Evolutionary conservation across 2,329 filamentous ascomycete species (phyloP), one percentile per base, ranked within the genome.

Genomic region (Colletotrichum eremochloae): DNA sequence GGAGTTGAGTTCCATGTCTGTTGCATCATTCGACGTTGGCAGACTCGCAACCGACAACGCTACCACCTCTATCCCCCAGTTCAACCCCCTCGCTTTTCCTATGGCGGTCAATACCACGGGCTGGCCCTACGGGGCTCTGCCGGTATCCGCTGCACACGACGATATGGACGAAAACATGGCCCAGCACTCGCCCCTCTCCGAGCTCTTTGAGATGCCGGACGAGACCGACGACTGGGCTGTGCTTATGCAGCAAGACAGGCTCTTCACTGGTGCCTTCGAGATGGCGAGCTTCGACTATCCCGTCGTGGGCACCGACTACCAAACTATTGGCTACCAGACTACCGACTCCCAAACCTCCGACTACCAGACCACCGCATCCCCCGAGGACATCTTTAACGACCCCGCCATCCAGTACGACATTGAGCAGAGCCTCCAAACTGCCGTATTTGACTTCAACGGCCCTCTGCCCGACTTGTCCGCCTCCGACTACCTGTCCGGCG

Each of bases 91-190:
- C 24, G 46, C 55, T 40, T 15, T 9, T 38, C 55, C 20, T 31
- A 72, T 72, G 70, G 70, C 70, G 55, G 70, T 33, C 50, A 60
- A 61, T 69, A 55, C 70, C 66, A 33, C 46, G 50, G 55, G 48
- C 46, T 72, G 70, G 70, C 53, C 70, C 70, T 60, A 38, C 40
- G 66, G 18, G 66, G 60, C 42, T 55, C 46, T 31, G 66, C 55
- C 70, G 53, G 66, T 55, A 72, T 48, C 60, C 46, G 70, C 70
- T 72, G 66, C 70, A 44, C 61, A 67, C 40, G 60, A 72, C 48
- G n/a, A 31, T 11, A 70, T 72, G 69, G 46, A 74, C n/a, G 48
- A 58, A 65, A 66, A 38, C 58, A 60, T 68, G 62, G 64, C 52
- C 57, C 56, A 24, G 18, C 46, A 52, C 48, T 72, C 70, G n/a